Percentiles rank a stretch among this genome's conserved stretches.
These are phyloP conservation scores for Terfezia claveryi DNA, from an alignment of 495 filamentous ascomycete genomes.

Conservation along the genomic window DNA sequence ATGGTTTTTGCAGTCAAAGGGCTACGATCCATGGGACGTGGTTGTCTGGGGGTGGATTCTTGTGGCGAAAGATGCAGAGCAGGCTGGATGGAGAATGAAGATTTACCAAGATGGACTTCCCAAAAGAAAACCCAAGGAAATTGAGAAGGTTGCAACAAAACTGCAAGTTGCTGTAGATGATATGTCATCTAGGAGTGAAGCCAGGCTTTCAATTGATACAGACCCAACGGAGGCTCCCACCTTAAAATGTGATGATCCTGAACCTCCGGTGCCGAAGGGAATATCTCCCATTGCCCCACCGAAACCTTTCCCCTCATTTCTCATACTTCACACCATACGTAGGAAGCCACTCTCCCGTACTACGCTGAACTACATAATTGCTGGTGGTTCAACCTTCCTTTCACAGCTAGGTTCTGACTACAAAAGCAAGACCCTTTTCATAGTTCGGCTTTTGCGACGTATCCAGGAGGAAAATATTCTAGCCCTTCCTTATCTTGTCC, in stretches of 20 bases:
- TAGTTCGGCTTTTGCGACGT: slow-evolving; percentile 15
- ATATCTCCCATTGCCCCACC: background rate
- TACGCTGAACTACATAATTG: background rate
- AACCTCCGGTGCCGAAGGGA: no score
- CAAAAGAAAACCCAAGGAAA: slow-evolving; percentile 4
- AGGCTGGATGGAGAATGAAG: slow-evolving; percentile 26
- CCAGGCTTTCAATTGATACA: background rate
- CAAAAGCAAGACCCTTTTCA: background rate
- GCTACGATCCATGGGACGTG: slow-evolving; percentile 29
- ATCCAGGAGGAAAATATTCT: background rate
- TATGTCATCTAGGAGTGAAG: background rate
- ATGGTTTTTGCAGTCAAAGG: slow-evolving; percentile 21
- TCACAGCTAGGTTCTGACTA: background rate
- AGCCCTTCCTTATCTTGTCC: background rate
- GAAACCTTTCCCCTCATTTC: background rate
- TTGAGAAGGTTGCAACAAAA: slow-evolving; percentile 23
- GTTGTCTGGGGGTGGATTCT: slow-evolving; percentile 38
- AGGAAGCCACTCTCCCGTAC: background rate
- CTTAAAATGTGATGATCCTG: no score
- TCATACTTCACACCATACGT: background rate
- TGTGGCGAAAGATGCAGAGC: slow-evolving; percentile 21
- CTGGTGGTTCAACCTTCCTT: background rate
- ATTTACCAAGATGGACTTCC: background rate
- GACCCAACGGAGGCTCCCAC: background rate
- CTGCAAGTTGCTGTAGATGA: slow-evolving; percentile 14